Conservation (phyloP, 495 filamentous ascomycete species). For the Staphylotrichum longicolle region DNA sequence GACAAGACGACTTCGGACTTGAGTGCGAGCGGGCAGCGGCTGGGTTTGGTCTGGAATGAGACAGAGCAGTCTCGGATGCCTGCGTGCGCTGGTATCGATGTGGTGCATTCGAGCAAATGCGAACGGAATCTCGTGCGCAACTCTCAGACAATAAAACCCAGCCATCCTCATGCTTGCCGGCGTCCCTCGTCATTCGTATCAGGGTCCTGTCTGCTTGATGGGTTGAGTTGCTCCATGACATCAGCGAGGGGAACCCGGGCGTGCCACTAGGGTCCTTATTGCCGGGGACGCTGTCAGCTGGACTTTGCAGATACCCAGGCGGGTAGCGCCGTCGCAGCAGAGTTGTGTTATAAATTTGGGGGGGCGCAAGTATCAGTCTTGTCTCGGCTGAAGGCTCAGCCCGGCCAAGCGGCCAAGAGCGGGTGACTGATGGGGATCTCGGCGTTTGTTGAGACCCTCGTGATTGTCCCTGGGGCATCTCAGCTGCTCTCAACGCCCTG, state of each 20-base stretch:
- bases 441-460: conserved; percentile 37
- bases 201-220: neutral
- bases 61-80: too few species aligned
- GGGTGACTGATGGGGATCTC: conserved; percentile 27
- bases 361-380: conserved; percentile 21
- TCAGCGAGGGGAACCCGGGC: conserved; percentile 24
- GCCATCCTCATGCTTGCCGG: too few species aligned
- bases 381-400: conserved; percentile 20
- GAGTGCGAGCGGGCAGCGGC: too few species aligned
- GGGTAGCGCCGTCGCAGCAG: conserved; percentile 5
- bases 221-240: conserved; percentile 26
- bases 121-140: too few species aligned
- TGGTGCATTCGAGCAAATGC: too few species aligned
- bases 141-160: too few species aligned
- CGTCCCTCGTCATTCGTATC: too few species aligned
- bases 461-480: conserved; percentile 27
- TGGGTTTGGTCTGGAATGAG: too few species aligned
- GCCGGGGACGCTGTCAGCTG: conserved; percentile 17
- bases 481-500: conserved; percentile 18
- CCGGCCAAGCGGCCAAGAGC: conserved; percentile 29
- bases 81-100: too few species aligned
- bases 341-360: conserved; percentile 1
- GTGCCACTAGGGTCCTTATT: conserved; percentile 24
- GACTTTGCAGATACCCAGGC: conserved; percentile 11
- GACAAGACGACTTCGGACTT: too few species aligned